Base-by-base conservation (phyloP, 1,139 yeast species). In the Tardiomyces depauwii region DNA sequence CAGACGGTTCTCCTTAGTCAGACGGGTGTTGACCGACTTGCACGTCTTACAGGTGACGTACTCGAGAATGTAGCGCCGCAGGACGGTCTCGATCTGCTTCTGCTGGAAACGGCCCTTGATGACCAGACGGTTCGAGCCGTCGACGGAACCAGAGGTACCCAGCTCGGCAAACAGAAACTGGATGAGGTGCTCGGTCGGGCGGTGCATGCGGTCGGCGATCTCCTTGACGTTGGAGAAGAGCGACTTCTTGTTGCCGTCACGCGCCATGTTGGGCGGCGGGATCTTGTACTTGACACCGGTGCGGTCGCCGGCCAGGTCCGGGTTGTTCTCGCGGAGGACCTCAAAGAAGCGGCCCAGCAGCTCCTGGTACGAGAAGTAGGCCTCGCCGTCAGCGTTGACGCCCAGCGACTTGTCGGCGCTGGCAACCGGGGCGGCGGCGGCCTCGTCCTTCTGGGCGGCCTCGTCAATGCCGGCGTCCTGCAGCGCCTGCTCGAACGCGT, bases 71-170 rank as follows among this genome's bases (percentile, higher is more conserved):
- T 93, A 91, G 70, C 96, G 81, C 75, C 97, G 84, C 68, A 91
- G 77, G 53, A 91, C 95, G 52, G 89, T 84, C 71, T 91, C 98
- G 77, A 91, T 82, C 69, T 89, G 96, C 71, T 91, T 91, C 58
- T 95, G 96, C 71, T 84, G 95, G 76, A 88, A 91, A 68, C 95
- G 85, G 73, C 99, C 99, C 76, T 88, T 91, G 67, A 91, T 88
- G 53, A 91, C 89, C 64, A 91, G 78, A 69, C 98, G 82, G 74
- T 88, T 86, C 66, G 88, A 89, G 65, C 97, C 98, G 70, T 91
- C 99, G 52, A 91, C 91, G 49, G 97, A 89, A 64, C 99, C 99
- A 2, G 97, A 87, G 21, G 99, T 91, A 80, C 98, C 99, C 77
- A 91, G 76, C 73, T 91, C 99, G 2, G 98, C 97, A 69, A 91